A percentile compares a stretch with the other conserved stretches of the same genome.
Evolutionary conservation across 176 grass and related monocot genomes (phyloP).

Genomic region (Poa annua): DNA sequence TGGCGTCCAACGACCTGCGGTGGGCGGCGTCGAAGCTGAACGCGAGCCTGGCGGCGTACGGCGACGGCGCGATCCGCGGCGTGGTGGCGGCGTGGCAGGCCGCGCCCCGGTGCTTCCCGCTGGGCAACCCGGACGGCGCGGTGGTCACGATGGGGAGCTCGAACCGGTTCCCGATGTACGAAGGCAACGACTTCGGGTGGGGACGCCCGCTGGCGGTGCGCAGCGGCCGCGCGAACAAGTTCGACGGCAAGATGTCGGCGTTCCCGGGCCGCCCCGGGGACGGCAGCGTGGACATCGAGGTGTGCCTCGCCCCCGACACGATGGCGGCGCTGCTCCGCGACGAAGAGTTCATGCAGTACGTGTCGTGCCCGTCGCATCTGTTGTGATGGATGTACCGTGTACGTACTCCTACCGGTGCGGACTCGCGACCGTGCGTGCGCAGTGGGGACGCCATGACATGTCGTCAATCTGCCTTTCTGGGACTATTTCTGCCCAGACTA

Average conservation of each 20-base stretch:
- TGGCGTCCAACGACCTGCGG: slow-evolving; percentile 55
- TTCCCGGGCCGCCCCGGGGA: slow-evolving; percentile 68
- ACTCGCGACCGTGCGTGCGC: neutral
- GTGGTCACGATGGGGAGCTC: slow-evolving; percentile 97
- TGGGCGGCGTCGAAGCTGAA: slow-evolving; percentile 72
- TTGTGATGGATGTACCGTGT: slow-evolving; percentile 28
- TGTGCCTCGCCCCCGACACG: slow-evolving; percentile 86
- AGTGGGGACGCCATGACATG: slow-evolving; percentile 28
- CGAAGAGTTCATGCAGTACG: slow-evolving; percentile 91
- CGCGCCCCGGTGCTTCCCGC: slow-evolving; percentile 78
- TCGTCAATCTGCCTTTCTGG: neutral
- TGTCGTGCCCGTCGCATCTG: slow-evolving; percentile 53
- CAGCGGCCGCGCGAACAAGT: slow-evolving; percentile 92
- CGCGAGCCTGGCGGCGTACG: slow-evolving; percentile 61
- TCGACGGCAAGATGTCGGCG: slow-evolving; percentile 96
- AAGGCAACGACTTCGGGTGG: slow-evolving; percentile 96
- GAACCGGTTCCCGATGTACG: slow-evolving; percentile 94
- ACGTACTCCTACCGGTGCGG: neutral
- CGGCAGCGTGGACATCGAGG: slow-evolving; percentile 90
- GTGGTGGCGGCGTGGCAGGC: slow-evolving; percentile 74
- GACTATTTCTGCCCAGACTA: too few species aligned
- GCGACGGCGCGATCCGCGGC: slow-evolving; percentile 53
- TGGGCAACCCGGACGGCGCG: slow-evolving; percentile 93
- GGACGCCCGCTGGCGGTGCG: slow-evolving; percentile 73
- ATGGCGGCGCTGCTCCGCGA: slow-evolving; percentile 90